These are phyloP conservation scores for Arabidopsis hybrid DNA, from an alignment of 441 rosid species.

Conservation along the genomic window DNA sequence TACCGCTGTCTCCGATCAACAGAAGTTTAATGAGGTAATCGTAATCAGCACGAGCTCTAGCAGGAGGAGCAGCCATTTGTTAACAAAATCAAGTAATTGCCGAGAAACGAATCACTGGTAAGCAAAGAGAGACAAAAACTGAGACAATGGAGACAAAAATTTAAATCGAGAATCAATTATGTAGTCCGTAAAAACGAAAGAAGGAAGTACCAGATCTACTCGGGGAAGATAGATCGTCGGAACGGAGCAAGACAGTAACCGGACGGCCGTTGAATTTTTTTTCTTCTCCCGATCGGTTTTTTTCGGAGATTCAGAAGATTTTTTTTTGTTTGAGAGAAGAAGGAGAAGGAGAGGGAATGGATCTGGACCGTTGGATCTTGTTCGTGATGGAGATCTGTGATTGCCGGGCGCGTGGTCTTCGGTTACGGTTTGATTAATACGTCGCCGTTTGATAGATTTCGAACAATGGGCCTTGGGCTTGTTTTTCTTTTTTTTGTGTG, in stretches of 20 bases:
- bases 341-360: conserved; percentile 29
- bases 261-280: conserved; percentile 53
- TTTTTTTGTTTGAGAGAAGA: not conserved
- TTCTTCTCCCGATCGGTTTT: conserved; percentile 20
- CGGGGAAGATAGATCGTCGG: conserved; percentile 46
- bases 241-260: conserved; percentile 53
- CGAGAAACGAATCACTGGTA: conserved; percentile 39
- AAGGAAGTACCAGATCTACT: conserved; percentile 60
- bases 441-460: not conserved
- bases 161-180: not conserved
- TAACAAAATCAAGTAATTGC: conserved; percentile 25
- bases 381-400: conserved; percentile 9
- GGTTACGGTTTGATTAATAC: conserved; percentile 31
- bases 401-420: conserved; percentile 29
- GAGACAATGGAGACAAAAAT: conserved; percentile 3
- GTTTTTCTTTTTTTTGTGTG: not conserved
- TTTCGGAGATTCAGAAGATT: conserved; percentile 29
- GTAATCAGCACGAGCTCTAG: conserved; percentile 83
- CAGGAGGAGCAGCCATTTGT: conserved; percentile 78
- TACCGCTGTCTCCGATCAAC: conserved; percentile 83
- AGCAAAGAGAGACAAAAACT: conserved; percentile 5
- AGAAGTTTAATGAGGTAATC: conserved; percentile 79
- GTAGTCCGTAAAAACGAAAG: conserved; percentile 1
- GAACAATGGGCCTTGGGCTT: conserved; percentile 11
- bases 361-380: conserved; percentile 56